Evolutionary conservation across 805 yeast species (phyloP).

Genomic region (Metschnikowia santaceciliae): DNA sequence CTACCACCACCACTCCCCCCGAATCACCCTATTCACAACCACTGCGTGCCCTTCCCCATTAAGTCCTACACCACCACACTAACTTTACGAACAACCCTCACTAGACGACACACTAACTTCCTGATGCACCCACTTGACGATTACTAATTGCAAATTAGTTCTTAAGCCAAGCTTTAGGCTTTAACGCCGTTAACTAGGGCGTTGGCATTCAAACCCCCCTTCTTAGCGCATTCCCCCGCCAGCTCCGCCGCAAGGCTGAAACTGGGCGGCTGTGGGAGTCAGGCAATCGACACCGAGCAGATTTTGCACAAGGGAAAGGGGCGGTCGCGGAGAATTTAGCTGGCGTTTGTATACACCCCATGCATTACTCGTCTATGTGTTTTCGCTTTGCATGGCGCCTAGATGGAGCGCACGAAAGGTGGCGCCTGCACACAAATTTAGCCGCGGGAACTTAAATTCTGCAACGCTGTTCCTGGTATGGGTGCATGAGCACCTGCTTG

Average conservation of each 20-base stretch:
- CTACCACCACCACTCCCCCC: too few relatives aligned
- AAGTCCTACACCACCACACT: too few relatives aligned
- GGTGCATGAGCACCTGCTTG: conserved; percentile 2
- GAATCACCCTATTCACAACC: too few relatives aligned
- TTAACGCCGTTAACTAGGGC: too few relatives aligned
- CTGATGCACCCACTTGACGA: too few relatives aligned
- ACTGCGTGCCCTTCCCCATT: too few relatives aligned
- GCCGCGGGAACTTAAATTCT: background rate
- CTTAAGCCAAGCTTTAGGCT: too few relatives aligned
- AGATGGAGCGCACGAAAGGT: background rate
- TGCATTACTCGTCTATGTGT: conserved; percentile 4
- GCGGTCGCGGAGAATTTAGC: background rate
- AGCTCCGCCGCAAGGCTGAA: background rate
- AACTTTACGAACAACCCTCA: too few relatives aligned
- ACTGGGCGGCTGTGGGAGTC: background rate
- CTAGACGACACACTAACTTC: too few relatives aligned
- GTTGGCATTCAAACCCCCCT: too few relatives aligned
- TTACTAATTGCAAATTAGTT: too few relatives aligned
- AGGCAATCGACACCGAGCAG: background rate
- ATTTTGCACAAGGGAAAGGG: background rate
- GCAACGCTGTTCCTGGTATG: conserved; percentile 4
- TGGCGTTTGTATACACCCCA: background rate
- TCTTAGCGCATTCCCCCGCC: too few relatives aligned
- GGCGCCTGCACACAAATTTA: background rate
- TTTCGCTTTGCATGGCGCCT: conserved; percentile 3